Evolutionary conservation across 768 basidiomycete species (phyloP).

Genomic region (Leccinum incarnatum): DNA sequence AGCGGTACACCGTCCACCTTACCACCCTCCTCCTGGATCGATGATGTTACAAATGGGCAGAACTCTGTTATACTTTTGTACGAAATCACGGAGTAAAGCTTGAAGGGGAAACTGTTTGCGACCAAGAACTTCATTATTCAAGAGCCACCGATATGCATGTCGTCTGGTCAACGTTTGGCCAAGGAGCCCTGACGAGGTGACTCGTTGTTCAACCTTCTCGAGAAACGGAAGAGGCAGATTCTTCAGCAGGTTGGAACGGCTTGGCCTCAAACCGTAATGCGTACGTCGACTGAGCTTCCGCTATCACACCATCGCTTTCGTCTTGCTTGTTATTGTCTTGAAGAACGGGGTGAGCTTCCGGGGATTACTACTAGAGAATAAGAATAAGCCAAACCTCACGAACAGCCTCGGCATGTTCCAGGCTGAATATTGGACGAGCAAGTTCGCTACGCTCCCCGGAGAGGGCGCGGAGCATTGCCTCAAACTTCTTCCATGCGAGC

Average conservation of each 20-base stretch:
- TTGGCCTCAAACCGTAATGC: slow-evolving; percentile 73
- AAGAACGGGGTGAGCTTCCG: slow-evolving; percentile 1
- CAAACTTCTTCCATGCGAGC: slow-evolving; percentile 79
- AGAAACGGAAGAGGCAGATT: slow-evolving; percentile 24
- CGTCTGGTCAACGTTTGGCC: slow-evolving; percentile 5
- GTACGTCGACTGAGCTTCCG: slow-evolving; percentile 34
- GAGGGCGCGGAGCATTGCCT: slow-evolving; percentile 84
- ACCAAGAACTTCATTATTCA: slow-evolving; percentile 8
- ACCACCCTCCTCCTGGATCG: not conserved
- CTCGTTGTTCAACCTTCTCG: slow-evolving; percentile 28
- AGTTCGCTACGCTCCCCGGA: slow-evolving; percentile 87
- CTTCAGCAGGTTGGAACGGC: slow-evolving; percentile 72
- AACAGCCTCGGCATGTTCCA: slow-evolving; percentile 95
- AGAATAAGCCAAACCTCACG: slow-evolving; percentile 59
- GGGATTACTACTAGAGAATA: not conserved
- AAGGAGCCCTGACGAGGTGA: not conserved
- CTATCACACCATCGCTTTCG: slow-evolving; percentile 8
- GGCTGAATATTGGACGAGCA: slow-evolving; percentile 92
- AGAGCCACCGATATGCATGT: slow-evolving; percentile 10
- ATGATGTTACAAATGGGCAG: not conserved
- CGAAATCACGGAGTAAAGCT: not conserved
- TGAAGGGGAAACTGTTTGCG: not conserved
- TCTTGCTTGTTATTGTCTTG: slow-evolving; percentile 38
- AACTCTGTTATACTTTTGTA: slow-evolving; percentile 2
- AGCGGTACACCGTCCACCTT: too few species aligned